Evolutionary conservation across 2,329 filamentous ascomycete genomes (phyloP), one percentile per base, ranked within the genome.

Genomic region (Sclerotinia spermophila): DNA sequence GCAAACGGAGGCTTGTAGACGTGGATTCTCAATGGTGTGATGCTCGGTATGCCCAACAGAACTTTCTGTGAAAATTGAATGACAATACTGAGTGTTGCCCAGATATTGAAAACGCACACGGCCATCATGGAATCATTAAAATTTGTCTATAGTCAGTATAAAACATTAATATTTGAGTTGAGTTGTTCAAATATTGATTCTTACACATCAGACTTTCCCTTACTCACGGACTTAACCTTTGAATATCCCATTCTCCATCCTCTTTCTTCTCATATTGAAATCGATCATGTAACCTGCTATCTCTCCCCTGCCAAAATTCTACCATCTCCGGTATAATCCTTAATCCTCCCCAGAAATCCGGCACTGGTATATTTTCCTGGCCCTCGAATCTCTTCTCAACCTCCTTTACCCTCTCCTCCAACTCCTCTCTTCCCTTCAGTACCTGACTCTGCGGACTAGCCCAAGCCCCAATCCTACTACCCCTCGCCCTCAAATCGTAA

Each of bases 221-320:
- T 53, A 30, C 40, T 71, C 35, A 94, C 27, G 92, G 92, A 78
- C 92, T 94, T 79, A 94, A 80, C 77, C 92, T 88, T 76, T 93
- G 86, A 75, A 96, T 82, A 77, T 82, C 86, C 92, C 91, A 94
- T 76, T 81, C 82, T 5, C 81, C 82, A 17, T 76, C 81, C 67
- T 83, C 83, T 65, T 87, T 85, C 79, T 87, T 89, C 70, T 89
- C 88, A 82, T 97, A 98, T 73, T 90, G 86, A 80, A 99, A 98
- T 35, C 96, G 90, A 84, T 99, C 96, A 82, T 99, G 96, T 81
- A 99, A 82, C 72, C 96, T 86, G 82, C 91, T 97, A 79, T 93
- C 87, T 77, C 96, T 87, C 3, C 96, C 96, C 84, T 97, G 94
- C 89, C 96, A 99, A 80, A 99, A 99, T 85, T 99, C 96, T 64